phyloP scores from a whole-genome alignment of 495 filamentous ascomycete species.

The Aspergillus funiculosus region DNA sequence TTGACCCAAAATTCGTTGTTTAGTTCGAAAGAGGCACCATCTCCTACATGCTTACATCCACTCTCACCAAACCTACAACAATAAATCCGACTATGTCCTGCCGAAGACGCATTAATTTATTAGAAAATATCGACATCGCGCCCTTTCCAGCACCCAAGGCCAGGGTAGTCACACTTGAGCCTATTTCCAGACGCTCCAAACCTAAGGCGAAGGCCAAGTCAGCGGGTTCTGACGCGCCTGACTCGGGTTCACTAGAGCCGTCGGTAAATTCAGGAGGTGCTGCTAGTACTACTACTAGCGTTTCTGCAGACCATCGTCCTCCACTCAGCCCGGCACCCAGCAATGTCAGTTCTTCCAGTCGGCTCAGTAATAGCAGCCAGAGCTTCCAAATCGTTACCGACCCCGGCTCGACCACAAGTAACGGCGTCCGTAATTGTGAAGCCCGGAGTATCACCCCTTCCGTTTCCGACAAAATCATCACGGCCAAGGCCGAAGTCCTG shows the following conservation, averaged over 20 bases:
- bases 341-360: constrained; percentile 59
- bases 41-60: constrained; percentile 82
- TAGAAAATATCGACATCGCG: constrained; percentile 65
- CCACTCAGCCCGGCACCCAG: constrained; percentile 54
- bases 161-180: constrained; percentile 75
- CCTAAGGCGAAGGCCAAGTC: constrained; percentile 36
- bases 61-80: constrained; percentile 81
- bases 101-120: constrained; percentile 70
- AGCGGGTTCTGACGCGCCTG: constrained; percentile 31
- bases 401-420: constrained; percentile 33
- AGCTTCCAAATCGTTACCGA: constrained; percentile 44
- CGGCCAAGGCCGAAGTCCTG: constrained; percentile 74
- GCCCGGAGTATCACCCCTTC: constrained; percentile 39
- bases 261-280: constrained; percentile 25
- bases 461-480: constrained; percentile 62
- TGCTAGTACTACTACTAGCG: no score
- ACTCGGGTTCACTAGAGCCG: constrained; percentile 32
- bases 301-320: constrained; percentile 33
- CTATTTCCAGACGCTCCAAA: constrained; percentile 54
- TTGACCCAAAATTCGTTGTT: no score
- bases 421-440: constrained; percentile 39
- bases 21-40: constrained; percentile 96
- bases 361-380: constrained; percentile 52
- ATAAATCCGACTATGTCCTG: constrained; percentile 73
- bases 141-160: constrained; percentile 54